phyloP scores from a whole-genome alignment of 2,329 filamentous ascomycete species.

The Apiospora pterosperma region DNA sequence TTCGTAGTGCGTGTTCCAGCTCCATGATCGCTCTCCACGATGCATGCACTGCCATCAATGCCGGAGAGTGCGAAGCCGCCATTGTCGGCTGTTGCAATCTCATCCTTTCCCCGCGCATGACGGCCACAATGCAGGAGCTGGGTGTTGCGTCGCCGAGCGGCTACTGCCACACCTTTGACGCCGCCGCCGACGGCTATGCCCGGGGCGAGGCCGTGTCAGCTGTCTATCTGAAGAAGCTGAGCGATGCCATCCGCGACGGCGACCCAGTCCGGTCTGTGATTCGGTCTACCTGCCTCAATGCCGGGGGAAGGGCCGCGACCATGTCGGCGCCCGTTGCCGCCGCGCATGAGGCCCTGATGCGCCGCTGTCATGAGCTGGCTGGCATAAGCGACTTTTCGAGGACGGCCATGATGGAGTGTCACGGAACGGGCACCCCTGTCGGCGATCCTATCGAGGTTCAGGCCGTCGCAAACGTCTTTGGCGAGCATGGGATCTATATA shows the following conservation, averaged over 20 bases:
- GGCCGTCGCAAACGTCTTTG: too few relatives aligned
- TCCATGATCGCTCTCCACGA: conserved; percentile 30
- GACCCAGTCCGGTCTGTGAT: conserved; percentile 22
- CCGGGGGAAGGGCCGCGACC: conserved; percentile 16
- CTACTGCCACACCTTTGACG: conserved; percentile 25
- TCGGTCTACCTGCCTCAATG: conserved; percentile 17
- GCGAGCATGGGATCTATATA: too few relatives aligned
- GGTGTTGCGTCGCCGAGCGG: conserved; percentile 30
- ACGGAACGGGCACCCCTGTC: too few relatives aligned
- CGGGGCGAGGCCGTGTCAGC: conserved; percentile 18
- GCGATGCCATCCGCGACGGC: conserved; percentile 15
- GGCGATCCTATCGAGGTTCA: too few relatives aligned
- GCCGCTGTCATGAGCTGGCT: too few relatives aligned
- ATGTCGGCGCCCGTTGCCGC: too few relatives aligned
- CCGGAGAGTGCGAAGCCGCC: conserved; percentile 27
- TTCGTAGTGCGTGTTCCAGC: conserved; percentile 35
- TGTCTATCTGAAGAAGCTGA: conserved; percentile 13
- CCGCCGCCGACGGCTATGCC: conserved; percentile 23
- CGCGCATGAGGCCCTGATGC: too few relatives aligned
- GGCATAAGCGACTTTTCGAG: too few relatives aligned
- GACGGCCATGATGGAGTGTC: too few relatives aligned
- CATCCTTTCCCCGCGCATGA: conserved; percentile 25
- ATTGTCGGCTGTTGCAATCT: conserved; percentile 33
- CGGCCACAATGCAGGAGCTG: conserved; percentile 25
- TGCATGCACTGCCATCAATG: conserved; percentile 22